Base-by-base conservation (phyloP, 1,284 basidiomycete species). In the Cutaneotrichosporon cutaneum region DNA sequence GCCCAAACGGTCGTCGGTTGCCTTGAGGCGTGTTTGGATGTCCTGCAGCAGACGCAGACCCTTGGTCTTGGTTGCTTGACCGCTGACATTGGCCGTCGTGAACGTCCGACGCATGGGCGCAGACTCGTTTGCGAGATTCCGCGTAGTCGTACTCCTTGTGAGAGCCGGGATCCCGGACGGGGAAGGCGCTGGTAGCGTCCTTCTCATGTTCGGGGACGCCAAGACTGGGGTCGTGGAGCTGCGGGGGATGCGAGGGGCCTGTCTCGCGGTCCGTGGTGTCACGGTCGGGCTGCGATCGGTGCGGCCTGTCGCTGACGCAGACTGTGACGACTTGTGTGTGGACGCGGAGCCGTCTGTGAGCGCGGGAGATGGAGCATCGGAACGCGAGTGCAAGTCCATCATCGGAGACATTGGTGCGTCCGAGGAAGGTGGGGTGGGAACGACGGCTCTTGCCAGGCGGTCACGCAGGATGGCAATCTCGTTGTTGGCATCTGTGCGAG, bases 391-490 rank as follows among this genome's bases (percentile, higher is more conserved):
- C 61, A 30, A 45, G 50, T 45, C 68, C 26, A 30, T 9, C 47
- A 50, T 50, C 8, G 44, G 75, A 10, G 76, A 77, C 67, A 75
- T 72, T 30, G 67, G 70, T 5, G 68, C 65, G 26, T 71, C 63
- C 2, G 75, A 71, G 3, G 73, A 69, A 22, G 74, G 72, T 2
- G 76, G 74, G 2, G 76, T 74, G 1, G 75, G 72, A 10, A 68
- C 68, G 18, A 60, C 59, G 8, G 67, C 56, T 16, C 66, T 64
- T 58, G 64, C 61, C 35, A 66, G 51, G 53, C 92, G 90, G 68
- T 92, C 89, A 74, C 87, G 88, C 55, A 95, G 81, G 56, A 94
- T 88, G 26, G 86, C 85, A 35, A 91, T 85, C 77, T 97, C 94
- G 64, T 89, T 88, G 67, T 88, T 90, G 63, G 90, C 86, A 50